phyloP scores from a whole-genome alignment of 1,284 basidiomycete species.

The Rhodotorula sp. region DNA sequence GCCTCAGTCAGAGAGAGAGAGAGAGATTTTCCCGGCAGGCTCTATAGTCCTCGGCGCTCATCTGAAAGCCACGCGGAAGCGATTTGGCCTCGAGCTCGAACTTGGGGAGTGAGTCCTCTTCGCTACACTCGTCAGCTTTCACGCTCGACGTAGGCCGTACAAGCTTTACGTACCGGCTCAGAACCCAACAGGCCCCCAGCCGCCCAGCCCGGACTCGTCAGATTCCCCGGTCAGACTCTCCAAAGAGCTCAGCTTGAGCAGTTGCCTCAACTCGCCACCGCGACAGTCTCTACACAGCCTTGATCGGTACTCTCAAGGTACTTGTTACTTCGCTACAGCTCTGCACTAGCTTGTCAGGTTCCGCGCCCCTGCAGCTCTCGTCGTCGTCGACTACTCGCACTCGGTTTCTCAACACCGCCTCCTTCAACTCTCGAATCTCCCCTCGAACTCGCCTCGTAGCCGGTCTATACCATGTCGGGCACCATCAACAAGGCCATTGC shows the following conservation, averaged over 20 bases:
- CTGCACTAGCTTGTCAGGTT: not conserved
- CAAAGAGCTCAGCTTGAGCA: no score
- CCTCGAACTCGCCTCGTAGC: no score
- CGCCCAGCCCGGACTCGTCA: no score
- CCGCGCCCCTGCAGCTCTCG: not conserved
- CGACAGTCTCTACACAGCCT: no score
- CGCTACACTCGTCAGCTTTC: not conserved
- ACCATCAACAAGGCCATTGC: slow-evolving; percentile 76
- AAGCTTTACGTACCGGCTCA: not conserved
- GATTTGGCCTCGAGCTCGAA: not conserved
- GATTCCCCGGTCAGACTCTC: no score
- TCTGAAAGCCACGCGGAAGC: not conserved
- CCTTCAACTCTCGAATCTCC: not conserved
- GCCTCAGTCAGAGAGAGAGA: not conserved
- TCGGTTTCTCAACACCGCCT: not conserved
- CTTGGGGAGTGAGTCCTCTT: not conserved
- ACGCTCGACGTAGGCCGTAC: not conserved
- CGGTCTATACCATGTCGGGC: slow-evolving; percentile 20
- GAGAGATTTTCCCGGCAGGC: no score
- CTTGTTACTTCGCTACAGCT: not conserved
- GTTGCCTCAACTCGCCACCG: no score
- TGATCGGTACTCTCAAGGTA: no score
- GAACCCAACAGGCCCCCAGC: not conserved
- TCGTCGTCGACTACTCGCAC: not conserved
- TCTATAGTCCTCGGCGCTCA: not conserved